Conservation (phyloP, 2,329 filamentous ascomycete species). For the Calonectria honghensis region DNA sequence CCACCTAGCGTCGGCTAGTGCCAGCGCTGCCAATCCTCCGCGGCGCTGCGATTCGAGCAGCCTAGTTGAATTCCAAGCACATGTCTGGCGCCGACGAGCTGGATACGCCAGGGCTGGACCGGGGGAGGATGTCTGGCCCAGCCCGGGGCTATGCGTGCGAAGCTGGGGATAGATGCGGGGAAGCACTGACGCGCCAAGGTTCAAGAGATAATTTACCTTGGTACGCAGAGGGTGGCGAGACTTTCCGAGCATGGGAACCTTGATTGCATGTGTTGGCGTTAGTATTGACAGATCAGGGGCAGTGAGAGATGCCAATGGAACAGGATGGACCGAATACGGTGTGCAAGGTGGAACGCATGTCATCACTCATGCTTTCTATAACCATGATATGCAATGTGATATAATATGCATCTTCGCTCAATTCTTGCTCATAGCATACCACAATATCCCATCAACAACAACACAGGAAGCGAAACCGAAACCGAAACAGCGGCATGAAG, state of each 20-base stretch:
- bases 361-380: too few species aligned
- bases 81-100: background rate
- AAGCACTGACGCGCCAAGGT: background rate
- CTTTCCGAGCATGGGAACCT: background rate
- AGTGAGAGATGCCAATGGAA: background rate
- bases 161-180: slow-evolving; percentile 7
- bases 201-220: background rate
- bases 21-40: background rate
- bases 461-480: background rate
- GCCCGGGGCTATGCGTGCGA: background rate
- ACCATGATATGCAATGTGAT: background rate
- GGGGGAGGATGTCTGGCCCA: background rate
- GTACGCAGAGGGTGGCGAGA: background rate
- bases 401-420: background rate
- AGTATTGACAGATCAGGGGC: background rate
- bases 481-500: background rate
- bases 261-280: background rate
- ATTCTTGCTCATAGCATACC: background rate
- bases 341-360: background rate
- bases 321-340: background rate
- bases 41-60: background rate
- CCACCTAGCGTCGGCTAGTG: slow-evolving; percentile 1
- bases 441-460: too few species aligned
- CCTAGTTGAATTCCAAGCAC: background rate
- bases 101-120: background rate